Evolutionary conservation across 805 yeast species (phyloP), one percentile per base, ranked within the genome.

Genomic region (Hanseniaspora osmophila): DNA sequence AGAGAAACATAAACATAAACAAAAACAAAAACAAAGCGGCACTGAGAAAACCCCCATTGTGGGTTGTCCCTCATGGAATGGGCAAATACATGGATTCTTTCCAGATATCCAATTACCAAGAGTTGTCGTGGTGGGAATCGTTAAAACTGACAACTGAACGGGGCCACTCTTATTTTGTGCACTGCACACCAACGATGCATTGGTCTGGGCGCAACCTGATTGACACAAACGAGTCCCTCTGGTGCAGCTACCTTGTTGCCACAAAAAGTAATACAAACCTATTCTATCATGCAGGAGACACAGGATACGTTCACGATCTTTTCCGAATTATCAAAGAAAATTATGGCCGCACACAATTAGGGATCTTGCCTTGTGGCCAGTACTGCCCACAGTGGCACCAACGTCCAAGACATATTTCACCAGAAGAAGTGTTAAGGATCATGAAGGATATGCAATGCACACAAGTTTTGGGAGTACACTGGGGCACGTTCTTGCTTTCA

Each of bases 311-410:
- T n/a, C 55, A 70, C 32, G 94, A 77, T 30, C 62, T 90, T 42
- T 88, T 84, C 61, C 64, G 68, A 12, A 67, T 75, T n/a, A 80
- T 90, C 27, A 75, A 80, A 2, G 61, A 70, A 35, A 73, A 68
- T 29, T 80, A 70, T 56, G 43, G 55, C 1, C 77, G 78, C 1
- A 71, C 76, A 9, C 64, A 63, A 47, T 65, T 88, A 29, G 84
- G 88, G 0, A 69, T 90, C 62, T 63, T 90, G 13, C 97, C 97
- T 0, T 86, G 94, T 50, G 97, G 97, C 0, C 96, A 94, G 49
- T 90, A 90, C 61, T 81, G 88, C 53, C 97, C 97, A 0, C 76
- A 82, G 54, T 85, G 95, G 95, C 96, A 88, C 56, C 88, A 90
- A 56, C 74, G 74, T 47, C 90, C 96, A 3, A 74, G 95, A 53